These are phyloP conservation scores for Pigoraptor vietnamica DNA, from an alignment of 78 protist genomes.

Conservation along the genomic window DNA sequence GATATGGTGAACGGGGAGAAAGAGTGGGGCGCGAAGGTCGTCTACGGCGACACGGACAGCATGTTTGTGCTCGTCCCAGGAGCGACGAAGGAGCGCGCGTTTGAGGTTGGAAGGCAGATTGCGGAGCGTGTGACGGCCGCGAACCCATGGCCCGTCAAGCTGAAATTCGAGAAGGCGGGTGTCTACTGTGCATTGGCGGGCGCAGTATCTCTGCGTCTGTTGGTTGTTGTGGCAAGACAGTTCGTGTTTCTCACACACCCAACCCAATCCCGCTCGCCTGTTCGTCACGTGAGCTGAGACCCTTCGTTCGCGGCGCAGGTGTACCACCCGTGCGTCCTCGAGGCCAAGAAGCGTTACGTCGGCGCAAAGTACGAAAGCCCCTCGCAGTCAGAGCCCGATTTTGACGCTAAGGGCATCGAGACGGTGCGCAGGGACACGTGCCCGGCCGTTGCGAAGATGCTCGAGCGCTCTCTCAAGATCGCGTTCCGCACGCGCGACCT, in stretches of 20 bases:
- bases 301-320: slow-evolving; percentile 35
- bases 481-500: slow-evolving; percentile 72
- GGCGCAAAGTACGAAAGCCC: slow-evolving; percentile 70
- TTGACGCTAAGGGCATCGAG: slow-evolving; percentile 95
- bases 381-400: slow-evolving; percentile 40
- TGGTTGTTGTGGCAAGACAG: no score
- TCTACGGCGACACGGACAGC: slow-evolving; percentile 99
- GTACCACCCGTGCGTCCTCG: slow-evolving; percentile 84
- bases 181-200: neutral
- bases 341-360: slow-evolving; percentile 90
- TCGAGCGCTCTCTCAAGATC: slow-evolving; percentile 29
- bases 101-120: slow-evolving; percentile 70
- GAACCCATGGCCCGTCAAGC: slow-evolving; percentile 82
- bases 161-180: slow-evolving; percentile 74
- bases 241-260: neutral
- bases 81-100: slow-evolving; percentile 62
- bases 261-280: neutral
- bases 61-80: slow-evolving; percentile 85
- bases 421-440: slow-evolving; percentile 87
- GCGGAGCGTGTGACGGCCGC: slow-evolving; percentile 66
- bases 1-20: slow-evolving; percentile 25
- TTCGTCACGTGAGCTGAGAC: no score
- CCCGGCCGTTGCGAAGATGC: slow-evolving; percentile 60
- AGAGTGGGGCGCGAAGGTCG: slow-evolving; percentile 71
- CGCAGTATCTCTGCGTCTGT: no score